Evolutionary conservation across 2,329 filamentous ascomycete species (phyloP).

Genomic region (Fusarium verticillioides): DNA sequence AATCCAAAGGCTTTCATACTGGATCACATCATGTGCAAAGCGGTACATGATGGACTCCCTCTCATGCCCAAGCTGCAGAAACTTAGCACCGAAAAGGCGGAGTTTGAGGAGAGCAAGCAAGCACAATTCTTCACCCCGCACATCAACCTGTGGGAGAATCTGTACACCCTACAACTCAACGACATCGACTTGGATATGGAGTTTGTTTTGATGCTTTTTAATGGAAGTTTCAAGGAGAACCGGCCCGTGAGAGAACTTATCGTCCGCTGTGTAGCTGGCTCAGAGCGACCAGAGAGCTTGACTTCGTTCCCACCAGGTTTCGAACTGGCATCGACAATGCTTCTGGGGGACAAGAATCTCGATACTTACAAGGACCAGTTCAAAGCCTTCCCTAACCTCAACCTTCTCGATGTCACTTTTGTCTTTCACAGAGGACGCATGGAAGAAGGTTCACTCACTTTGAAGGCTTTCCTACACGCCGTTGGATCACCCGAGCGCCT

Average conservation of each 20-base stretch:
- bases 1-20: slow-evolving; percentile 16
- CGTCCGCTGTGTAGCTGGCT: slow-evolving; percentile 6
- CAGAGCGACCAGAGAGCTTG: neutral
- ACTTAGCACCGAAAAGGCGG: slow-evolving; percentile 18
- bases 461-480: slow-evolving; percentile 23
- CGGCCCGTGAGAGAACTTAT: slow-evolving; percentile 17
- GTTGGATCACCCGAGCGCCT: slow-evolving; percentile 22
- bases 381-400: slow-evolving; percentile 22
- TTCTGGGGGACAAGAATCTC: neutral
- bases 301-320: neutral
- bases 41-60: neutral
- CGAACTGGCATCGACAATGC: neutral
- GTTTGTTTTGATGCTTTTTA: slow-evolving; percentile 13
- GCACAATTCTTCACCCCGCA: slow-evolving; percentile 27
- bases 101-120: neutral
- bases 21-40: neutral
- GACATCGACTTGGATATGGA: slow-evolving; percentile 23
- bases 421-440: neutral
- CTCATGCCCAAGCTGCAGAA: slow-evolving; percentile 16
- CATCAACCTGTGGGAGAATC: slow-evolving; percentile 22
- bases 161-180: slow-evolving; percentile 12
- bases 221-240: slow-evolving; percentile 12
- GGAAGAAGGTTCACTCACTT: slow-evolving; percentile 1
- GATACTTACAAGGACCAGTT: slow-evolving; percentile 23
- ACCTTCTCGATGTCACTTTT: slow-evolving; percentile 2